Conservation (phyloP, 495 filamentous ascomycete genomes). For the Podospora sp. region DNA sequence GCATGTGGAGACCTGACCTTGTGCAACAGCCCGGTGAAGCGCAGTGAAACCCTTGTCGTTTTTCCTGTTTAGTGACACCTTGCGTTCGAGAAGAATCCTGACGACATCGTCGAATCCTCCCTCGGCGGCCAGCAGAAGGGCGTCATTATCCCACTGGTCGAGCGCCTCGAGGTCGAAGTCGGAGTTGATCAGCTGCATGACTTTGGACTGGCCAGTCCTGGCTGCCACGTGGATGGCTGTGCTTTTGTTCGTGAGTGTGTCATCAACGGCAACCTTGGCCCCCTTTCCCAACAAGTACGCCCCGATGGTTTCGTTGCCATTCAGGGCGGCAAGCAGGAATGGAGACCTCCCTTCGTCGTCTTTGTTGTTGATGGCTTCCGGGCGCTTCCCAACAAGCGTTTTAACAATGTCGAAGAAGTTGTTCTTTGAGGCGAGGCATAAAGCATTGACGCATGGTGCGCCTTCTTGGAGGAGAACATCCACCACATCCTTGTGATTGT, state of each 20-base stretch:
- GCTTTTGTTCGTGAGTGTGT: neutral
- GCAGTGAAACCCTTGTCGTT: neutral
- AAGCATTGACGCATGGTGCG: neutral
- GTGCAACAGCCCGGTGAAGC: neutral
- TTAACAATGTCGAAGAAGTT: neutral
- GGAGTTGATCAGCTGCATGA: neutral
- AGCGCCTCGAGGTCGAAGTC: neutral
- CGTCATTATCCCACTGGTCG: neutral
- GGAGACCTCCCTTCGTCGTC: neutral
- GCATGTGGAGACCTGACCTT: neutral
- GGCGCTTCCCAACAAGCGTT: neutral
- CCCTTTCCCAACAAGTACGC: neutral
- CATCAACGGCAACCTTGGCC: neutral
- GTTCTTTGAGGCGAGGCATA: neutral
- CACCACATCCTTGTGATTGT: neutral
- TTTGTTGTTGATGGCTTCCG: neutral
- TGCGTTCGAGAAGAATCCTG: neutral
- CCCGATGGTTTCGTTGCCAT: neutral
- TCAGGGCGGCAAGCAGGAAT: neutral
- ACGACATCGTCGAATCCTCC: neutral
- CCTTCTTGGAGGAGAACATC: neutral
- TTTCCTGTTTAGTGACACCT: neutral
- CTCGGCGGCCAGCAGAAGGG: neutral
- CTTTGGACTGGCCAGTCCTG: neutral
- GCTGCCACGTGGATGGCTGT: neutral